Evolutionary conservation across 2,329 filamentous ascomycete genomes (phyloP).

Genomic region (Chaetomiaceae sp.): DNA sequence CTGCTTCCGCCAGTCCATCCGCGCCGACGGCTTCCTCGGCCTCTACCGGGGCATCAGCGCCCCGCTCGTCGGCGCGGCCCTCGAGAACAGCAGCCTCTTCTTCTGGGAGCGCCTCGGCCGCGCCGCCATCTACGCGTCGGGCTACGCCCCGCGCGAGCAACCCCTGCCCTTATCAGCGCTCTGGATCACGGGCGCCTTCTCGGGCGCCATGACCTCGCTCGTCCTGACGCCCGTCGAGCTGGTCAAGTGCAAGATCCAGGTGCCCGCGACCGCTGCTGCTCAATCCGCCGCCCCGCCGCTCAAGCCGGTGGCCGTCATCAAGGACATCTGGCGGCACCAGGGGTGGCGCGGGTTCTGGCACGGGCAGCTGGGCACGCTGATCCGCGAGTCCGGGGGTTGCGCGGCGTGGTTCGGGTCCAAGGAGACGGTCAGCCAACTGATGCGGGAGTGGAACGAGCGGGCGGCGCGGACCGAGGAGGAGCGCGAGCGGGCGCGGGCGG

Average conservation of each 20-base stretch:
- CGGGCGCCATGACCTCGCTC: slow-evolving; percentile 84
- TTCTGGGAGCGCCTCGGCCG: slow-evolving; percentile 80
- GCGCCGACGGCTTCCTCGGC: slow-evolving; percentile 70
- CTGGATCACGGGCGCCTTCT: slow-evolving; percentile 75
- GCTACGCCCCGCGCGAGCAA: slow-evolving; percentile 46
- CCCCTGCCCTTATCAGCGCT: slow-evolving; percentile 71
- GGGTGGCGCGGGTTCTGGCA: slow-evolving; percentile 89
- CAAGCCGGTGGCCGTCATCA: slow-evolving; percentile 66
- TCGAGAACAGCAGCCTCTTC: slow-evolving; percentile 89
- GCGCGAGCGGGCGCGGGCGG: slow-evolving; percentile 35
- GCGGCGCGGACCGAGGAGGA: slow-evolving; percentile 37
- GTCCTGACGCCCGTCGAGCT: slow-evolving; percentile 93
- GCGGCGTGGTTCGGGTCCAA: slow-evolving; percentile 95
- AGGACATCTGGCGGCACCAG: slow-evolving; percentile 74
- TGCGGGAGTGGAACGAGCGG: slow-evolving; percentile 54
- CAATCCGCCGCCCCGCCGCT: slow-evolving; percentile 40
- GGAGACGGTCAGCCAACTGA: slow-evolving; percentile 70
- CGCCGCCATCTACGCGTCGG: slow-evolving; percentile 55
- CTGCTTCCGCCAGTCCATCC: slow-evolving; percentile 85
- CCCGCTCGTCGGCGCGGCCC: slow-evolving; percentile 82
- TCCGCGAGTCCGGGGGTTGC: slow-evolving; percentile 88
- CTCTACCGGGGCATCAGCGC: slow-evolving; percentile 92
- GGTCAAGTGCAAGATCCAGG: slow-evolving; percentile 98
- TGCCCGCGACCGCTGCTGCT: slow-evolving; percentile 47
- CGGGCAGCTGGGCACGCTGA: slow-evolving; percentile 86